Base-by-base conservation (phyloP, 179 eudicot genomes). In the Beta corolliflora region DNA sequence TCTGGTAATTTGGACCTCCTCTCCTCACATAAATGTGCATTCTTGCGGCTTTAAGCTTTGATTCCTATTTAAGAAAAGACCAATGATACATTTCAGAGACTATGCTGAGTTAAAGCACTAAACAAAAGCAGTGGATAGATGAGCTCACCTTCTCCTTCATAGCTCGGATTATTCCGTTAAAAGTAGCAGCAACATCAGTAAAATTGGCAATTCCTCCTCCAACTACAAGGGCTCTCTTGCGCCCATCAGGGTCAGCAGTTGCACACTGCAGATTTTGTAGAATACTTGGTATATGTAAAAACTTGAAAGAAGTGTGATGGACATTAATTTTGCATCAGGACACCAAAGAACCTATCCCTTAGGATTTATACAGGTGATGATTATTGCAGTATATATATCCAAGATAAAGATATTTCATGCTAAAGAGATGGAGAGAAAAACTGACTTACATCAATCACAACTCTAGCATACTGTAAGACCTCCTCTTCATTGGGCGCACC, bases 401-500 rank as follows among this genome's bases (percentile, higher is more conserved):
- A 11, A 63, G 31, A 63, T 63, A 12, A 23, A 21, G 66, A 61
- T 23, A 11, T n/a, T n/a, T 21, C 66, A n/a, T 61, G 66, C 36
- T 21, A 77, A 63, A 61, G 59, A 48, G 54, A 52, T 23, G 56
- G 41, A n/a, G 50, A 36, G 44, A 73, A 71, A 73, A 70, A 64
- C 46, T 41, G 63, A 72, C 95, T 87, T 84, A 94, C 98, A 87
- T 94, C 98, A 86, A 93, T 87, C 46, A 93, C 96, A 70, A 94
- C 96, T 84, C 98, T 83, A 59, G 97, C 98, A 86, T 93, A 93
- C 85, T 94, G 97, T 90, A 94, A 83, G 74, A 94, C 97, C 84
- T 94, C 97, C 21, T 93, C 97, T 86, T 94, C 96, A 83, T 91
- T 94, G 19, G 98, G 97, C 59, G 98, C 98, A 68, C 98, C 98